A percentile compares a stretch with the other conserved stretches of the same genome.
Conservation (phyloP, 2,329 filamentous ascomycete genomes). For the Madurella fahalii region DNA sequence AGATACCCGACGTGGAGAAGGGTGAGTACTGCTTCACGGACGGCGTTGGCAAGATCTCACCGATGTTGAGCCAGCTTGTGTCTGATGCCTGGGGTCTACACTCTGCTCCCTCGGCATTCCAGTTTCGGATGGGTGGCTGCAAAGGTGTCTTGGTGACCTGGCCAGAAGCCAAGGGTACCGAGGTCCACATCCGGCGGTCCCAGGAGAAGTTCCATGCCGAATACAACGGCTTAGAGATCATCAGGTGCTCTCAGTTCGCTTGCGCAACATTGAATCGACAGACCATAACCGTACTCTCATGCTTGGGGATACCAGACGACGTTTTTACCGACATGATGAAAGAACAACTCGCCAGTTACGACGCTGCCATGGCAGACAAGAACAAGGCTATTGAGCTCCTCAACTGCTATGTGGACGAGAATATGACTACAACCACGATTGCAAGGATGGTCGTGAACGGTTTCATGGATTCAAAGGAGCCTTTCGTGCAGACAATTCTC, state of each 20-base stretch:
- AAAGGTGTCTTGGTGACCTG: conserved; percentile 84
- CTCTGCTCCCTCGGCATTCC: conserved; percentile 72
- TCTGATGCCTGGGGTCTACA: conserved; percentile 63
- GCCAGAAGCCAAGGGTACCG: conserved; percentile 59
- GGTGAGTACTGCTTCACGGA: conserved; percentile 78
- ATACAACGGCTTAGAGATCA: conserved; percentile 76
- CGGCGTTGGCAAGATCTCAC: conserved; percentile 89
- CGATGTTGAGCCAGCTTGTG: conserved; percentile 69
- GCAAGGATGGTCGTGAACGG: conserved; percentile 73
- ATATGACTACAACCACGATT: conserved; percentile 70
- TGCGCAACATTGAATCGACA: conserved; percentile 84
- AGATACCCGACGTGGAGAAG: conserved; percentile 66
- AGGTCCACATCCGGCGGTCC: conserved; percentile 75
- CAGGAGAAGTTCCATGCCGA: conserved; percentile 80
- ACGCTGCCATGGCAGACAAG: conserved; percentile 65
- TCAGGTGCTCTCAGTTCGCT: conserved; percentile 72
- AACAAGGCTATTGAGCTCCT: conserved; percentile 63
- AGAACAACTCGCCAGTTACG: conserved; percentile 63
- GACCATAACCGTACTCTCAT: conserved; percentile 78
- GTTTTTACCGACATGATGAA: conserved; percentile 66
- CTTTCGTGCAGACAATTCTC: conserved; percentile 76
- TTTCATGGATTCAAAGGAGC: conserved; percentile 71
- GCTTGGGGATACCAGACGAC: conserved; percentile 64
- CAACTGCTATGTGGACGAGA: conserved; percentile 75
- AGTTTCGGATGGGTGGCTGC: conserved; percentile 87